Conservation (phyloP, 768 basidiomycete genomes). For the Tulasnella sp. region DNA sequence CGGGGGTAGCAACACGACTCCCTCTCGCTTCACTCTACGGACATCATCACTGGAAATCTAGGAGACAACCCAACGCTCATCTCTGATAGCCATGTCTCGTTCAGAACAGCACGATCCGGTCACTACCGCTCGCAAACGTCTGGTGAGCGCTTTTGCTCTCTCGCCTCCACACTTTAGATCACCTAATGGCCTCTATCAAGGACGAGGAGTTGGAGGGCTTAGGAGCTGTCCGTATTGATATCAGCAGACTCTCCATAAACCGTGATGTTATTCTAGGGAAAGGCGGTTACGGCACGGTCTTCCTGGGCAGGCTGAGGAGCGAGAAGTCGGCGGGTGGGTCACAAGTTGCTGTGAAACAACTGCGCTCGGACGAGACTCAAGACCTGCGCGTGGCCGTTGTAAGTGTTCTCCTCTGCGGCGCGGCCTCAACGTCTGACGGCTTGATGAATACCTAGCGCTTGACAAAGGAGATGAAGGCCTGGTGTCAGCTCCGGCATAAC, state of each 20-base stretch:
- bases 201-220: neutral
- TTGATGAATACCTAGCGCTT: neutral
- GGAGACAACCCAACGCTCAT: constrained; percentile 41
- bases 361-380: neutral
- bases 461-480: neutral
- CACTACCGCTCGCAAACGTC: too few species aligned
- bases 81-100: constrained; percentile 40
- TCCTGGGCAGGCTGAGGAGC: neutral
- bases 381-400: constrained; percentile 3
- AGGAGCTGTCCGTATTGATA: neutral
- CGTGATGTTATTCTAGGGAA: neutral
- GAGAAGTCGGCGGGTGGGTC: neutral
- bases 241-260: neutral
- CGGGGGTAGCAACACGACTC: too few species aligned
- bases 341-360: constrained; percentile 2
- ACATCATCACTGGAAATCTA: too few species aligned
- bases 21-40: too few species aligned
- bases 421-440: neutral
- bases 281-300: constrained; percentile 5
- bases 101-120: constrained; percentile 56
- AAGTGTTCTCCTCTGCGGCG: neutral
- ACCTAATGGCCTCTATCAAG: constrained; percentile 20
- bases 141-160: too few species aligned
- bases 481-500: neutral
- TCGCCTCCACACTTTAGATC: too few species aligned